Evolutionary conservation across 805 yeast species (phyloP).

Genomic region (Suhomyces canberraensis): DNA sequence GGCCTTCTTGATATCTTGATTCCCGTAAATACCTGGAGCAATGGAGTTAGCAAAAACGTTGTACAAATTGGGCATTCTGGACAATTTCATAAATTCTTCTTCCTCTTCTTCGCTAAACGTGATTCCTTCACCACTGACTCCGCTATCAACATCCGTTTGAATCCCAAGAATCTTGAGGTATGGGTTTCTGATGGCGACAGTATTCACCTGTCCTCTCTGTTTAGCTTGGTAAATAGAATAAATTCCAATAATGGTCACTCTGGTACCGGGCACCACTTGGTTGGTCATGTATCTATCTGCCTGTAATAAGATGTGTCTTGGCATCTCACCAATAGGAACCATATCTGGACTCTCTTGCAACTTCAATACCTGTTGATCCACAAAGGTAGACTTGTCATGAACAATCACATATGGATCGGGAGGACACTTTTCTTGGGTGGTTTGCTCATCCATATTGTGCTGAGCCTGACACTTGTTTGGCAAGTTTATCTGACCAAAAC

Average conservation of each 20-base stretch:
- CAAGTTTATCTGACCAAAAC: slow-evolving; percentile 66
- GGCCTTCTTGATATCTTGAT: slow-evolving; percentile 87
- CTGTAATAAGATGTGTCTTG: slow-evolving; percentile 83
- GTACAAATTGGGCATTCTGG: slow-evolving; percentile 81
- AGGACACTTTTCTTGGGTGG: slow-evolving; percentile 66
- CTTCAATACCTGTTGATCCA: slow-evolving; percentile 92
- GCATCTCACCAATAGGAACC: slow-evolving; percentile 99
- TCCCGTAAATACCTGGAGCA: slow-evolving; percentile 97
- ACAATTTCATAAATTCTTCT: slow-evolving; percentile 78
- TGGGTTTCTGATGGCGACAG: slow-evolving; percentile 93
- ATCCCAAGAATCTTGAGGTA: slow-evolving; percentile 85
- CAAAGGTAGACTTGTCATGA: slow-evolving; percentile 89
- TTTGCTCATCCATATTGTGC: slow-evolving; percentile 38
- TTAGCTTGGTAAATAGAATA: slow-evolving; percentile 82
- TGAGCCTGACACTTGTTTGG: slow-evolving; percentile 63
- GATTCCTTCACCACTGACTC: slow-evolving; percentile 53
- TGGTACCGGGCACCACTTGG: slow-evolving; percentile 89
- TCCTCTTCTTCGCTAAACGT: slow-evolving; percentile 90
- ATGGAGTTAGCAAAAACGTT: slow-evolving; percentile 83
- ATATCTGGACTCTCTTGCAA: slow-evolving; percentile 97
- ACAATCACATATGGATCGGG: slow-evolving; percentile 89
- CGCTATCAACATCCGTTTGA: slow-evolving; percentile 74
- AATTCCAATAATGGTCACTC: slow-evolving; percentile 89
- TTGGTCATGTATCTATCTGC: slow-evolving; percentile 89
- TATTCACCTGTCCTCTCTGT: slow-evolving; percentile 43